Conservation (phyloP, 2,329 filamentous ascomycete genomes). For the Phoma sp. region DNA sequence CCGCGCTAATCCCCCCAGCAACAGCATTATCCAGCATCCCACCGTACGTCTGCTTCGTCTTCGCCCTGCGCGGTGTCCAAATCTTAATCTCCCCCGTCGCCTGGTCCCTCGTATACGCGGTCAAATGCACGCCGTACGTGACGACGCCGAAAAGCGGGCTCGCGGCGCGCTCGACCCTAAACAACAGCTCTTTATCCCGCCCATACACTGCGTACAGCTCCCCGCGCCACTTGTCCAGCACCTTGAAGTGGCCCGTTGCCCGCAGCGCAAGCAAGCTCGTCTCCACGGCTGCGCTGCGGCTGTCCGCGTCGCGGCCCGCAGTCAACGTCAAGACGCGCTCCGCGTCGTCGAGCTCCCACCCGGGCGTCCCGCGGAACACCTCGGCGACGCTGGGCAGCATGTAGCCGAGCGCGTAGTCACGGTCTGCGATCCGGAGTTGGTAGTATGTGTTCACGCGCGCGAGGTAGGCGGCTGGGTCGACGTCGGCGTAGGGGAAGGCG, state of each 20-base stretch:
- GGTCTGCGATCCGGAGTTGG: slow-evolving; percentile 70
- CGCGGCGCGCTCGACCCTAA: slow-evolving; percentile 52
- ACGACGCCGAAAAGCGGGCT: slow-evolving; percentile 53
- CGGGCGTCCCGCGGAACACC: slow-evolving; percentile 60
- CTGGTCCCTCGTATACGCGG: slow-evolving; percentile 43
- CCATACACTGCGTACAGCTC: slow-evolving; percentile 53
- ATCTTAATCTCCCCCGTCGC: slow-evolving; percentile 68
- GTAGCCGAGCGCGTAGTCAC: slow-evolving; percentile 66
- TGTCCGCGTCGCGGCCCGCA: slow-evolving; percentile 62
- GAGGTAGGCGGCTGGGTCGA: slow-evolving; percentile 62
- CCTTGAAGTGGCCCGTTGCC: slow-evolving; percentile 70
- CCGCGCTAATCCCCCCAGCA: slow-evolving; percentile 81
- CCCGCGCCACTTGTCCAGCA: slow-evolving; percentile 61
- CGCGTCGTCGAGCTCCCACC: slow-evolving; percentile 65
- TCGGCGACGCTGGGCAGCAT: slow-evolving; percentile 67
- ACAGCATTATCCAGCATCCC: slow-evolving; percentile 96
- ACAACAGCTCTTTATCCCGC: slow-evolving; percentile 45
- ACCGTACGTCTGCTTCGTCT: slow-evolving; percentile 82
- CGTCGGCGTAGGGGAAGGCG: slow-evolving; percentile 79
- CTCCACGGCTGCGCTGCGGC: slow-evolving; percentile 65
- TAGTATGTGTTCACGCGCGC: slow-evolving; percentile 62
- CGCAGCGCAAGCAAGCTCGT: slow-evolving; percentile 71
- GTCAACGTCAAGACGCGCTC: slow-evolving; percentile 69
- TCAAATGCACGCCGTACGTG: slow-evolving; percentile 53
- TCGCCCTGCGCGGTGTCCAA: slow-evolving; percentile 82